These are phyloP conservation scores for Alnus rubra DNA, from an alignment of 306 rosid species.

Conservation along the genomic window DNA sequence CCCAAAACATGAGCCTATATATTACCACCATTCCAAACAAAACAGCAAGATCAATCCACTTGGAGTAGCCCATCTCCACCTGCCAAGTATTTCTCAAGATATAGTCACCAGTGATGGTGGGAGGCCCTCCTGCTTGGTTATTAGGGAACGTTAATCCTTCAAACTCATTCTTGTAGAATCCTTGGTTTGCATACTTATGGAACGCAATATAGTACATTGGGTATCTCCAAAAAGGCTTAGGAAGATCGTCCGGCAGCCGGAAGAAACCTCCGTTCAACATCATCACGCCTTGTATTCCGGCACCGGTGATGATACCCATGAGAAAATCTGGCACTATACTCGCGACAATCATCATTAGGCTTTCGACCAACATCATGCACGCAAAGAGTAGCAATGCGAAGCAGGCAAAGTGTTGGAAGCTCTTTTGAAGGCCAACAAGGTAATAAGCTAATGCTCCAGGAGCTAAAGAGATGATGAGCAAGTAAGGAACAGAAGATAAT, in stretches of 20 bases:
- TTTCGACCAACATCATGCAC: slow-evolving; percentile 48
- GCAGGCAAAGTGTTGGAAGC: slow-evolving; percentile 38
- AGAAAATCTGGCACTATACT: slow-evolving; percentile 52
- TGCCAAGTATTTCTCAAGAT: slow-evolving; percentile 44
- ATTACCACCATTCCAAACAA: slow-evolving; percentile 52
- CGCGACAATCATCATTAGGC: slow-evolving; percentile 68
- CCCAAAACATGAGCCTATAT: slow-evolving; percentile 44
- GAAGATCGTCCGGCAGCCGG: slow-evolving; percentile 57
- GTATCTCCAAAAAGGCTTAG: slow-evolving; percentile 59
- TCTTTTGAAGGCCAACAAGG: slow-evolving; percentile 37
- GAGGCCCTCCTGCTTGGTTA: slow-evolving; percentile 25
- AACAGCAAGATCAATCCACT: slow-evolving; percentile 60
- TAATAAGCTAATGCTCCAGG: slow-evolving; percentile 51
- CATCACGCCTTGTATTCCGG: slow-evolving; percentile 60
- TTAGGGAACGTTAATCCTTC: slow-evolving; percentile 45
- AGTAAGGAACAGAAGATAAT: slow-evolving; percentile 47
- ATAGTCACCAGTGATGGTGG: slow-evolving; percentile 41
- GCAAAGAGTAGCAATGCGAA: slow-evolving; percentile 41
- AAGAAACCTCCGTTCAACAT: slow-evolving; percentile 68
- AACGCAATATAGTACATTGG: slow-evolving; percentile 60
- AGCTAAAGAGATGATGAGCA: slow-evolving; percentile 46
- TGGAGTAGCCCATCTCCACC: slow-evolving; percentile 53
- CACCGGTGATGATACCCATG: slow-evolving; percentile 51
- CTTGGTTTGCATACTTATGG: slow-evolving; percentile 65
- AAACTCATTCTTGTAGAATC: slow-evolving; percentile 65